Evolutionary conservation across 495 filamentous ascomycete species (phyloP).

Genomic region (Corynascus novoguineensis): DNA sequence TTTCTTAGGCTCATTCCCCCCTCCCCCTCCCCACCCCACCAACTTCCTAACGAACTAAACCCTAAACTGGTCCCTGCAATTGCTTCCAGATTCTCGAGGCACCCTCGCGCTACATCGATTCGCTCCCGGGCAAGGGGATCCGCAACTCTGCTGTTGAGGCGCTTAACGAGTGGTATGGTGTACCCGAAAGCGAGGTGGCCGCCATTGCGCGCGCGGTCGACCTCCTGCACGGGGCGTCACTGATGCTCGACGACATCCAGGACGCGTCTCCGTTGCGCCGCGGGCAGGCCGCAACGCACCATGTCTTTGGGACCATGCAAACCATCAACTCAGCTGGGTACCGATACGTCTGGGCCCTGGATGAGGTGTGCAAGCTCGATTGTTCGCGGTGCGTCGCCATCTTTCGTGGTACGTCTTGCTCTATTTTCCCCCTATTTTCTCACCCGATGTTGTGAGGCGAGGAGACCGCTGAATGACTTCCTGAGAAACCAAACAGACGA

Average conservation of each 20-base stretch:
- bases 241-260: conserved; percentile 67
- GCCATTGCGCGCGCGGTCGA: conserved; percentile 9
- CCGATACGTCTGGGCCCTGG: conserved; percentile 65
- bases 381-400: background rate
- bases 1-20: too few relatives aligned
- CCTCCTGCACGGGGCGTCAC: conserved; percentile 14
- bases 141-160: conserved; percentile 13
- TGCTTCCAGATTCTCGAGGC: conserved; percentile 9
- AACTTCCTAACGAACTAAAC: too few relatives aligned
- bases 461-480: too few relatives aligned
- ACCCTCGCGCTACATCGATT: conserved; percentile 14
- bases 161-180: conserved; percentile 14
- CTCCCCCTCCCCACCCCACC: too few relatives aligned
- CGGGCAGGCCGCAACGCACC: conserved; percentile 77
- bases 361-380: conserved; percentile 52
- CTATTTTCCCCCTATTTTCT: too few relatives aligned
- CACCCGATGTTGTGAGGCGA: too few relatives aligned
- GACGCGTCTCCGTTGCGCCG: conserved; percentile 69
- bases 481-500: conserved; percentile 54
- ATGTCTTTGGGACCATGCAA: conserved; percentile 78
- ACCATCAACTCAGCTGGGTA: conserved; percentile 89
- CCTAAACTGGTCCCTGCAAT: too few relatives aligned
- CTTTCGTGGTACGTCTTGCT: conserved; percentile 6
- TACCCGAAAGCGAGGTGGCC: background rate
- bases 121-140: conserved; percentile 18